Base-by-base conservation (phyloP, 148 eudicot species). In the Agrostemma githago region DNA sequence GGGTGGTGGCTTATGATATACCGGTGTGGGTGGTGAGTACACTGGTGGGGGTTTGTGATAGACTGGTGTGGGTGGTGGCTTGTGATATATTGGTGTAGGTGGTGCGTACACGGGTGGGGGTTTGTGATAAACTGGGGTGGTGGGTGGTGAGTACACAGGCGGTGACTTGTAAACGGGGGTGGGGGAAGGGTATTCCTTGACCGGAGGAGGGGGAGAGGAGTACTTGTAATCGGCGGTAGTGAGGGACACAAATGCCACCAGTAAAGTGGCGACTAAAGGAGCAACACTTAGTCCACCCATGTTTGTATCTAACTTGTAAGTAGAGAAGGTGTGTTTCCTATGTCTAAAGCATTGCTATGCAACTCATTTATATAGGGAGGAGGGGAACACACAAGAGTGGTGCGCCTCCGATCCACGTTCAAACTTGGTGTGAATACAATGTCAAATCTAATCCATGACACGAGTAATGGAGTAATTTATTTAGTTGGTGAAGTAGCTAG, bases 131-230 rank as follows among this genome's bases (percentile, higher is more conserved):
- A 76, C 74, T 1, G 79, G 78, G 9, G 65, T 57, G 0, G 73
- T 61, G 14, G 70, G 43, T 10, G 40, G 46, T n/a, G n/a, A n/a
- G n/a, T n/a, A n/a, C n/a, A n/a, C n/a, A n/a, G n/a, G n/a, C n/a
- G n/a, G n/a, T 1, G 81, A 78, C 15, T 53, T 62, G 68, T 72
- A 72, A 53, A 62, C 62, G n/a, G 63, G 41, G 16, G 39, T 57
- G 4, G 82, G 79, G 21, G 78, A 73, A 8, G 73, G 66, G 73
- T 75, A 78, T 37, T 75, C 79, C 56, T 75, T 76, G 11, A 70
- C 34, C 44, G 76, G 79, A 26, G 79, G 63, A 39, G 85, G 80
- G 6, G 88, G 87, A 56, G 85, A 85, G n/a, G 82, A 21, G 74
- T 84, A 84, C 0, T 6, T 62, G 85, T 86, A 84, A 61, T 78